Base-by-base conservation (phyloP, 2,329 filamentous ascomycete genomes). In the Penicillium sp. region DNA sequence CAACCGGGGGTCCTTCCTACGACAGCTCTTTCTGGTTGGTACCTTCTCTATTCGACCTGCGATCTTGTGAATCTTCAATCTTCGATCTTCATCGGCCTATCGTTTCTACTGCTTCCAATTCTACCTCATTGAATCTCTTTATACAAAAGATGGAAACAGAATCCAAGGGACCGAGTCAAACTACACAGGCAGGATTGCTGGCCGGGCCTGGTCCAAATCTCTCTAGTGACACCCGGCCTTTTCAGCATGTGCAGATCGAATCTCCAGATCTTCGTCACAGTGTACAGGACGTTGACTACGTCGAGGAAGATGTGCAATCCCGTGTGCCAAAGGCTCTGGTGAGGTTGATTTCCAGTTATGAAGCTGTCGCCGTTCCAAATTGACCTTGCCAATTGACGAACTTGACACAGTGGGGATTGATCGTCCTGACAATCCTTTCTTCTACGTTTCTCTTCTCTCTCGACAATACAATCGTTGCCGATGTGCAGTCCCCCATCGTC, bases 381-480 rank as follows among this genome's bases (percentile, higher is more conserved):
- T n/a, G 42, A 45, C 14, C 3, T 19, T n/a, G 1, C 7, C 7
- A 2, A 4, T 16, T 50, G n/a, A 47, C 28, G 5, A 14, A 8
- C 7, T 5, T 19, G 23, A 26, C 6, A 26, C 13, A 61, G 51
- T 67, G 64, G 65, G 18, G 54, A 19, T 28, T 65, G 1, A 56
- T 64, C n/a, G 46, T 62, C 19, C 26, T 62, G 18, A 63, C 69
- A 10, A 62, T 73, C 1, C 65, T 74, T 8, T 64, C 72, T 1
- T 81, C 69, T 2, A 75, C 77, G 10, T 71, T 69, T 47, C 62
- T 72, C 21, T 73, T 65, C 44, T 62, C 66, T 5, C 61, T 75
- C 3, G 72, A 75, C 5, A 82, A 81, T 0, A 83, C 82, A 2
- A 80, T 83, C 3, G 70, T 80, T 21, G 75, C 81, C 3, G 78